phyloP scores from a whole-genome alignment of 2,329 filamentous ascomycete species.

The Epichloe uncinata region DNA sequence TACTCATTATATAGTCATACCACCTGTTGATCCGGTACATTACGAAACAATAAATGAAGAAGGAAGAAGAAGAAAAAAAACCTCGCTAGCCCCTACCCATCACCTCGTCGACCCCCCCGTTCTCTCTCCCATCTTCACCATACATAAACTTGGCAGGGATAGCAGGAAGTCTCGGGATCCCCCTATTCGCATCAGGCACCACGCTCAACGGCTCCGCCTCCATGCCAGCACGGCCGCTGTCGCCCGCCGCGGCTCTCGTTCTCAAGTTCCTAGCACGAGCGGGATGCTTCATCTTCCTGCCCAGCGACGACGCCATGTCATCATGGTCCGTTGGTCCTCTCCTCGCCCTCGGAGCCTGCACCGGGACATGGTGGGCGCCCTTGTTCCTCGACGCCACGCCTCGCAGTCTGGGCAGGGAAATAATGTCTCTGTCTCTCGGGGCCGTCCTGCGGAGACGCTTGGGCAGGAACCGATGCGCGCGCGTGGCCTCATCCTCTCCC shows the following conservation, averaged over 20 bases:
- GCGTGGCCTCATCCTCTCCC: constrained; percentile 9
- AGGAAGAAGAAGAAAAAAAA: not conserved
- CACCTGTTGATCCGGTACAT: too few relatives aligned
- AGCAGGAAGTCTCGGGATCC: constrained; percentile 30
- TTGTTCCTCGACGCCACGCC: constrained; percentile 12
- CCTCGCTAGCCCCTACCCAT: not conserved
- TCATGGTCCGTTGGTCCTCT: not conserved
- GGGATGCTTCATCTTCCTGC: constrained; percentile 4
- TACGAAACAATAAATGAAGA: too few relatives aligned
- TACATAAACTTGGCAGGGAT: constrained; percentile 30
- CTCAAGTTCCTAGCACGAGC: constrained; percentile 3
- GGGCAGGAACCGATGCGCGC: constrained; percentile 12
- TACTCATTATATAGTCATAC: too few relatives aligned
- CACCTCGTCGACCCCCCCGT: constrained; percentile 14
- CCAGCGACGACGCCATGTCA: not conserved
- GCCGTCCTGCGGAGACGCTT: constrained; percentile 39
- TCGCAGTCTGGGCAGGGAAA: constrained; percentile 22
- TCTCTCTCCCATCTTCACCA: constrained; percentile 19
- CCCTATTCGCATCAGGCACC: constrained; percentile 32
- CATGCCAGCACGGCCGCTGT: not conserved
- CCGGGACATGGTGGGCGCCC: too few relatives aligned
- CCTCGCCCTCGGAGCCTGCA: not conserved
- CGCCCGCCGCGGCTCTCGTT: not conserved
- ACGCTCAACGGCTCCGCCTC: constrained; percentile 22
- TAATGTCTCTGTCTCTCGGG: constrained; percentile 25